Percentiles rank a stretch among this genome's conserved stretches.
phyloP scores from a whole-genome alignment of 2,329 filamentous ascomycete species.

The Fusarium sp. region DNA sequence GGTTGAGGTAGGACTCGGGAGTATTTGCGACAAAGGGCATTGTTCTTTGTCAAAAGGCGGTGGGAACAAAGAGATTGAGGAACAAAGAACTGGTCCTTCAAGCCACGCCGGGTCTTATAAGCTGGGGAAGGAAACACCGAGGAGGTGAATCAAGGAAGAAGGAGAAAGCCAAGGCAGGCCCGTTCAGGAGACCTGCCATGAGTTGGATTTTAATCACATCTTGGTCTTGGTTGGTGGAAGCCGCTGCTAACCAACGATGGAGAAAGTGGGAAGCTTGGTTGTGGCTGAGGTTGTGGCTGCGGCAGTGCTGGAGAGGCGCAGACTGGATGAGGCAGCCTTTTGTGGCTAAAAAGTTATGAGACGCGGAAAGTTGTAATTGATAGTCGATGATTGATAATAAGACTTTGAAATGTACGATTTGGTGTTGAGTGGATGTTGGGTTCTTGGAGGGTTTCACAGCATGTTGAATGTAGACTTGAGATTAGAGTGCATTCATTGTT shows the following conservation, averaged over 20 bases:
- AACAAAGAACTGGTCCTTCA: not conserved
- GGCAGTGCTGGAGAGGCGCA: slow-evolving; percentile 33
- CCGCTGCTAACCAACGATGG: slow-evolving; percentile 28
- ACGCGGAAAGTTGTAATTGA: not conserved
- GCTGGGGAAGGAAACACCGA: not conserved
- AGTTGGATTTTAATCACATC: slow-evolving; percentile 34
- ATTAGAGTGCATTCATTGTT: too few relatives aligned
- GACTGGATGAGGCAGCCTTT: slow-evolving; percentile 16
- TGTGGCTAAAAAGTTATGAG: not conserved
- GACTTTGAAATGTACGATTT: not conserved
- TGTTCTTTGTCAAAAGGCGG: slow-evolving; percentile 17
- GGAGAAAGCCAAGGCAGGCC: slow-evolving; percentile 19
- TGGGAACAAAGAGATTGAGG: slow-evolving; percentile 11
- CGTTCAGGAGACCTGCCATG: slow-evolving; percentile 19
- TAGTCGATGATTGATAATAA: not conserved
- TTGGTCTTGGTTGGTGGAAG: slow-evolving; percentile 43
- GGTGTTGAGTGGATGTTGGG: not conserved
- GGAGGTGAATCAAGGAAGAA: slow-evolving; percentile 29
- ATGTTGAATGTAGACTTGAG: too few relatives aligned
- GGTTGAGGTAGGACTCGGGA: slow-evolving; percentile 83
- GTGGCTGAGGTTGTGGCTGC: slow-evolving; percentile 43
- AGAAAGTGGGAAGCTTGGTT: slow-evolving; percentile 14
- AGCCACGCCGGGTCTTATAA: not conserved
- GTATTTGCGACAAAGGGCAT: slow-evolving; percentile 69
- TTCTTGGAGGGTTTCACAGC: too few relatives aligned